Evolutionary conservation across 169 alveolate species (phyloP).

Genomic region (Amoebophrya sp.): DNA sequence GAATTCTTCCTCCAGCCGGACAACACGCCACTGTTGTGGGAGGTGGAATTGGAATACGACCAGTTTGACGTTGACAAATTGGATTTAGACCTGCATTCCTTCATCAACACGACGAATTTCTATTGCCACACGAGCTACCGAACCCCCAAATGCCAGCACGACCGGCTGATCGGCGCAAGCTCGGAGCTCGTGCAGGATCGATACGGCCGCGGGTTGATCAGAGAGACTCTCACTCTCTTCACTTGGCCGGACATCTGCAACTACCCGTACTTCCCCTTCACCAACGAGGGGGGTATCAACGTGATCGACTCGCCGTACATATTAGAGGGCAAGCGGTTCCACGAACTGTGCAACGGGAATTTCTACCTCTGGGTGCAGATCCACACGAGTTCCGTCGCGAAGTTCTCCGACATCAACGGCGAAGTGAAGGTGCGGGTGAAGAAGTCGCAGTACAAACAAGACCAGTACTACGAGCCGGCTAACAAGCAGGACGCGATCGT

Average conservation of each 20-base stretch:
- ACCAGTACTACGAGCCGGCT: neutral
- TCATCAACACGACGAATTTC: conserved; percentile 22
- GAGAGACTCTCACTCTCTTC: neutral
- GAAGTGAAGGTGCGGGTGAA: neutral
- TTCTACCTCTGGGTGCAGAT: conserved; percentile 2
- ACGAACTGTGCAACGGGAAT: neutral
- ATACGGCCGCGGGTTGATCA: neutral
- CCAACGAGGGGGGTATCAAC: neutral
- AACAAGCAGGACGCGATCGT: neutral
- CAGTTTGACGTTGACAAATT: neutral
- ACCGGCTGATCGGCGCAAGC: neutral
- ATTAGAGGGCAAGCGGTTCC: neutral
- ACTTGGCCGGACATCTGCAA: conserved; percentile 2
- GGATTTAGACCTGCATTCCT: neutral
- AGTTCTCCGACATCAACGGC: neutral
- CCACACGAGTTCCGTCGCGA: neutral
- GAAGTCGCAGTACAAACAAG: neutral
- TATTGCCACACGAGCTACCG: conserved; percentile 2
- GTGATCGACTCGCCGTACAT: neutral
- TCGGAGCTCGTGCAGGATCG: neutral
- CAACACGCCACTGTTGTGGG: neutral
- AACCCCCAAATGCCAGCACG: neutral
- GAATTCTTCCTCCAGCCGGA: neutral
- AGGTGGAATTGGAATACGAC: neutral
- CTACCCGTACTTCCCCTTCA: neutral